Evolutionary conservation across 768 basidiomycete species (phyloP).

Genomic region (Calocera viscosa): DNA sequence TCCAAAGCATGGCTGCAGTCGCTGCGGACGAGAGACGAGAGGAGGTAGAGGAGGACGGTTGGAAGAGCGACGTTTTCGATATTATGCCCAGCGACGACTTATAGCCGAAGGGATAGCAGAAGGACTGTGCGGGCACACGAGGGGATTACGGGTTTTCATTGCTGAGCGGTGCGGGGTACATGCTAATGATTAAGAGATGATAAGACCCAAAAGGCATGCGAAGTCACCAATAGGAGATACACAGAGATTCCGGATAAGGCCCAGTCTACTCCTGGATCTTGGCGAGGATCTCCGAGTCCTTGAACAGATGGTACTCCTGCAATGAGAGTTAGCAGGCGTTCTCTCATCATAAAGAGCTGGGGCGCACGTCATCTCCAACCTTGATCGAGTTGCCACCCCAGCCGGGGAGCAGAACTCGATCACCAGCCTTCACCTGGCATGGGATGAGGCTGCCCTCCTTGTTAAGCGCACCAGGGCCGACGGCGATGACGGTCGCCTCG

Average conservation of each 20-base stretch:
- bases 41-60: not conserved
- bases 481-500: conserved; percentile 91
- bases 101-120: not conserved
- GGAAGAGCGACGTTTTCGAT: not conserved
- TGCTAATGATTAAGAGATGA: conserved; percentile 6
- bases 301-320: conserved; percentile 91
- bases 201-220: conserved; percentile 3
- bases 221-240: not conserved
- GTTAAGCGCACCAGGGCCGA: conserved; percentile 86
- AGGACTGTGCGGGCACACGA: not conserved
- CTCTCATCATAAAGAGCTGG: not conserved
- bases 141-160: not conserved
- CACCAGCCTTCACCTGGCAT: conserved; percentile 70
- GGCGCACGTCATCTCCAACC: conserved; percentile 83
- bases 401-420: conserved; percentile 83
- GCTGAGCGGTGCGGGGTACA: conserved; percentile 5
- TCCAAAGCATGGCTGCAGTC: not conserved
- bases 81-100: not conserved
- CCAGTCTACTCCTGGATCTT: conserved; percentile 74
- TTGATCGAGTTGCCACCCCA: conserved; percentile 97
- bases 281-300: conserved; percentile 87
- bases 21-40: not conserved
- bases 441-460: conserved; percentile 70
- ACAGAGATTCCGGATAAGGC: not conserved
- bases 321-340: conserved; percentile 2